Evolutionary conservation across 208 protist genomes (phyloP).

Genomic region (Lotmaria passim): DNA sequence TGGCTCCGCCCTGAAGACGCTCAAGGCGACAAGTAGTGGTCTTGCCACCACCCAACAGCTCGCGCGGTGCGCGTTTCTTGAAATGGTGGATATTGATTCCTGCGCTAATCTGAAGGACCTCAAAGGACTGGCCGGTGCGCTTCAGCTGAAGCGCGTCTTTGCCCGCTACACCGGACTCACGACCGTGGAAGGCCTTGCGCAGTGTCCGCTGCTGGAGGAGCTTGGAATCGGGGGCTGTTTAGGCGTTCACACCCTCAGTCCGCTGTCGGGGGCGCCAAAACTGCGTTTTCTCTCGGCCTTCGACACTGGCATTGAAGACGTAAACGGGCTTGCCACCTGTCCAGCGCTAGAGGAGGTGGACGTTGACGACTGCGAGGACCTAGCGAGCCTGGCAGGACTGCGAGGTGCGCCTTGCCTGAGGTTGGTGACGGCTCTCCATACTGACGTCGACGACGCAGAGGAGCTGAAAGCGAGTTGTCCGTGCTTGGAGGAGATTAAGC

Average conservation of each 20-base stretch:
- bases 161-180: constrained; percentile 4
- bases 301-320: constrained; percentile 7
- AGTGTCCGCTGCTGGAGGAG: constrained; percentile 7
- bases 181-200: constrained; percentile 1
- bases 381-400: not conserved
- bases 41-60: not conserved
- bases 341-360: constrained; percentile 13
- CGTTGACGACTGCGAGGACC: constrained; percentile 2
- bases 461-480: constrained; percentile 1
- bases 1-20: constrained; percentile 1
- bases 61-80: not conserved
- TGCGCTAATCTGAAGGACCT: constrained; percentile 6
- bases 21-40: constrained; percentile 8
- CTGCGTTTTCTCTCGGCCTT: not conserved
- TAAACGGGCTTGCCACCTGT: constrained; percentile 3
- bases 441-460: constrained; percentile 11
- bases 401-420: constrained; percentile 2
- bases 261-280: not conserved
- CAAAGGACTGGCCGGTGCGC: constrained; percentile 3
- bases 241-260: not conserved
- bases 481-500: not conserved
- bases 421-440: not conserved
- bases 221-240: not conserved
- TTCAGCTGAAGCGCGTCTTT: not conserved
- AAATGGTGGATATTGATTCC: constrained; percentile 7